Evolutionary conservation across 1,284 basidiomycete species (phyloP).

Genomic region (Cryptococcus floricola): DNA sequence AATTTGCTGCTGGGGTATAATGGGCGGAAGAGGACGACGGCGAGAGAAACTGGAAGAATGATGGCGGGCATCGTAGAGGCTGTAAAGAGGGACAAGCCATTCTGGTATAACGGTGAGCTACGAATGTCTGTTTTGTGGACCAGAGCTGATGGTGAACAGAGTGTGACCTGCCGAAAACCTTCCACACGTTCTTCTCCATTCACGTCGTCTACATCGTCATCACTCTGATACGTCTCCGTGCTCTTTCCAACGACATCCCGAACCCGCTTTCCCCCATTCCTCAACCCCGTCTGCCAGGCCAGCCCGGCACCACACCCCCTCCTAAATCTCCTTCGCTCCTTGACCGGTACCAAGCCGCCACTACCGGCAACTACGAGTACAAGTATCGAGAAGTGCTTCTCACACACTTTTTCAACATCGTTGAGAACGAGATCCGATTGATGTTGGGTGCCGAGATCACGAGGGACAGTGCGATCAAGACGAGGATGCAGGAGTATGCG

Average conservation of each 20-base stretch:
- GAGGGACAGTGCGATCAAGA: slow-evolving; percentile 74
- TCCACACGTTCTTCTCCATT: slow-evolving; percentile 96
- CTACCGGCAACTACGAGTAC: slow-evolving; percentile 50
- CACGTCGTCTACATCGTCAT: slow-evolving; percentile 93
- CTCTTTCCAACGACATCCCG: slow-evolving; percentile 58
- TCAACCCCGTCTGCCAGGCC: slow-evolving; percentile 29
- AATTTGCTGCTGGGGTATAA: slow-evolving; percentile 56
- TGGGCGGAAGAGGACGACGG: slow-evolving; percentile 52
- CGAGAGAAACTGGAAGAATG: slow-evolving; percentile 55
- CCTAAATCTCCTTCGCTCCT: slow-evolving; percentile 2
- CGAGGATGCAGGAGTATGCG: slow-evolving; percentile 83
- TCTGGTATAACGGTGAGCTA: slow-evolving; percentile 50
- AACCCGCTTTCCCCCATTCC: slow-evolving; percentile 37
- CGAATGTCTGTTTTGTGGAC: not conserved
- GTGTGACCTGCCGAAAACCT: slow-evolving; percentile 83
- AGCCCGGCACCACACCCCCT: slow-evolving; percentile 9
- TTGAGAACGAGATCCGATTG: slow-evolving; percentile 82
- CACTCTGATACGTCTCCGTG: slow-evolving; percentile 79
- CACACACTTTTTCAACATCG: slow-evolving; percentile 94
- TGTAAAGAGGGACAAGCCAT: slow-evolving; percentile 49
- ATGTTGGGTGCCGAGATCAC: slow-evolving; percentile 57
- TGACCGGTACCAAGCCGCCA: not conserved
- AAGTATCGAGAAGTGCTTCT: slow-evolving; percentile 54
- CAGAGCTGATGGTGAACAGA: slow-evolving; percentile 52
- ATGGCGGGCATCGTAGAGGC: slow-evolving; percentile 54